phyloP scores from a whole-genome alignment of 164 flowering plant genomes.

The Litsea cubeba region DNA sequence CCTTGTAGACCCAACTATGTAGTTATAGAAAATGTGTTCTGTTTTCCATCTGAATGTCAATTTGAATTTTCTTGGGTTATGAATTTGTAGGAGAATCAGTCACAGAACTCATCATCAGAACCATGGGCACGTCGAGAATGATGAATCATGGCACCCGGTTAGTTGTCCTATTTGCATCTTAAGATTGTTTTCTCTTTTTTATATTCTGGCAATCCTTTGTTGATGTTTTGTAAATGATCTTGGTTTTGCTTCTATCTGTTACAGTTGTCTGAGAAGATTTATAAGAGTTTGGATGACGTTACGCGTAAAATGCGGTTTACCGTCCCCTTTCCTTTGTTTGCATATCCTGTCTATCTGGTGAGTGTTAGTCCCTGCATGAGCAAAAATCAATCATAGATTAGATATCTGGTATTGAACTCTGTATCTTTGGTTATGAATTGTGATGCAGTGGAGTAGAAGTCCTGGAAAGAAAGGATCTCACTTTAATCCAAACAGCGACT shows the following conservation, averaged over 20 bases:
- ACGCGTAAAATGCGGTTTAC: constrained; percentile 43
- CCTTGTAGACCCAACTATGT: neutral
- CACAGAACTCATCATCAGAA: constrained; percentile 64
- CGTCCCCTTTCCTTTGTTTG: constrained; percentile 64
- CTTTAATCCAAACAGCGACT: constrained; percentile 65
- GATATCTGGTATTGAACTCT: neutral
- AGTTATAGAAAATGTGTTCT: neutral
- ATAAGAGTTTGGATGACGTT: constrained; percentile 34
- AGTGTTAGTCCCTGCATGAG: constrained; percentile 9
- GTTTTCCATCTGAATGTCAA: neutral
- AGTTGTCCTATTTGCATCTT: constrained; percentile 9
- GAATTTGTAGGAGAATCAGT: constrained; percentile 48
- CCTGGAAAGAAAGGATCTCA: constrained; percentile 98
- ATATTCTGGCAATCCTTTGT: neutral
- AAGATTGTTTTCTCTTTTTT: neutral
- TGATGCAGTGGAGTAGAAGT: constrained; percentile 69
- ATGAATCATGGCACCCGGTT: constrained; percentile 51
- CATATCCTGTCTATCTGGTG: constrained; percentile 71
- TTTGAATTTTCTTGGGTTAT: neutral
- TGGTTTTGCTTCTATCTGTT: constrained; percentile 1
- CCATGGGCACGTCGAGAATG: constrained; percentile 53
- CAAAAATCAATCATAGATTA: neutral
- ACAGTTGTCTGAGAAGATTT: constrained; percentile 62
- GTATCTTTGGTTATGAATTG: neutral
- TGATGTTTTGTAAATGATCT: neutral